Conservation (phyloP, 176 grass and related monocot genomes). For the Musa schizocarpa region DNA sequence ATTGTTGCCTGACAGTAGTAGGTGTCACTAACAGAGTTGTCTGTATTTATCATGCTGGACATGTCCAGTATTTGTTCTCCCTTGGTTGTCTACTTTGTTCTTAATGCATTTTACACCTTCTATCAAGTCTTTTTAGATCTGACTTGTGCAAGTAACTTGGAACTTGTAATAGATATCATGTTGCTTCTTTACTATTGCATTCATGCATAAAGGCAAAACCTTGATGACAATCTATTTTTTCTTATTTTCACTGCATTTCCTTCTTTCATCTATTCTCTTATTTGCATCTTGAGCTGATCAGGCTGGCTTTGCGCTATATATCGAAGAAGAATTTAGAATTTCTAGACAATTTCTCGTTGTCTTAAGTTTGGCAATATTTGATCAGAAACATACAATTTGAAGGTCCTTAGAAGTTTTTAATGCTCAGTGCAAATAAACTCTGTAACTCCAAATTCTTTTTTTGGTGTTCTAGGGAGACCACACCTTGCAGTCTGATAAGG, state of each 20-base stretch:
- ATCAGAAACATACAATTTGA: neutral
- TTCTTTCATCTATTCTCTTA: neutral
- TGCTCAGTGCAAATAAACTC: neutral
- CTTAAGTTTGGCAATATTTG: neutral
- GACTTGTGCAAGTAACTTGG: neutral
- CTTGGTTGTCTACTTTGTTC: neutral
- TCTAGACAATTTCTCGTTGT: neutral
- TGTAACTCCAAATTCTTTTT: neutral
- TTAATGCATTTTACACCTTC: neutral
- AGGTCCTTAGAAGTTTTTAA: neutral
- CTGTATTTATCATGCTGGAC: neutral
- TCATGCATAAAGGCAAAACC: neutral
- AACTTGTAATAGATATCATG: neutral
- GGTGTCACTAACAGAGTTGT: neutral
- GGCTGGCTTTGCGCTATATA: neutral
- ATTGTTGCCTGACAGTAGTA: neutral
- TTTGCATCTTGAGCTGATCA: neutral
- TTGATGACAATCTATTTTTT: neutral
- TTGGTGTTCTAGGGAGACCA: conserved; percentile 33
- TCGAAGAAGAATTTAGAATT: neutral
- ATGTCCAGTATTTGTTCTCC: neutral
- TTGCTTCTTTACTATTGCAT: neutral
- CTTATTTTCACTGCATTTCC: neutral
- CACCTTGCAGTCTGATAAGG: conserved; percentile 33
- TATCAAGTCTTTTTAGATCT: neutral